phyloP scores from a whole-genome alignment of 2,329 filamentous ascomycete genomes.

The Fusarium camptoceras region DNA sequence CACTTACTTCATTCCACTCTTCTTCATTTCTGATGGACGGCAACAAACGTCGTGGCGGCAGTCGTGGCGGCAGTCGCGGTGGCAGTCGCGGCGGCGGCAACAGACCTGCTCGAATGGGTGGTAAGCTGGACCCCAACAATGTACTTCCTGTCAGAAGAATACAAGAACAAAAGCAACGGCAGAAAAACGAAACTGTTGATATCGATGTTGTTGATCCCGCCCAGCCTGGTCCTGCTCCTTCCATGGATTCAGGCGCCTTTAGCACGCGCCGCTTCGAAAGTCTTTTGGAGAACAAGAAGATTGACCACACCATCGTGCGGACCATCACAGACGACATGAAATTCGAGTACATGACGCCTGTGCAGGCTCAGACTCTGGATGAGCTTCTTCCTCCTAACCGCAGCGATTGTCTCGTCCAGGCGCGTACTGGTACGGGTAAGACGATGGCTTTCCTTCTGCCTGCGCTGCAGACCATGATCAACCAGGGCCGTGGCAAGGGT shows the following conservation, averaged over 20 bases:
- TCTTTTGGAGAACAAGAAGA: slow-evolving; percentile 53
- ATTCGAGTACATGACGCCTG: slow-evolving; percentile 66
- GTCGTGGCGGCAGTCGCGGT: slow-evolving; percentile 23
- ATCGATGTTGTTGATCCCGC: not conserved
- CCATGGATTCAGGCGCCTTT: not conserved
- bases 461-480: slow-evolving; percentile 81
- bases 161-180: not conserved
- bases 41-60: slow-evolving; percentile 15
- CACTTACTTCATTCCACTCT: not conserved
- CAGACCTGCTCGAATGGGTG: not conserved
- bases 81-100: not conserved
- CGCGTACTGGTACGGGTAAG: slow-evolving; percentile 89
- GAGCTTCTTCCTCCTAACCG: slow-evolving; percentile 60
- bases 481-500: slow-evolving; percentile 48
- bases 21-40: slow-evolving; percentile 18
- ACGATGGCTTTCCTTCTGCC: slow-evolving; percentile 86
- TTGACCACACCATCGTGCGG: slow-evolving; percentile 60
- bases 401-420: slow-evolving; percentile 76
- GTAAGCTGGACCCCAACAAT: not conserved
- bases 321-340: slow-evolving; percentile 62
- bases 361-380: slow-evolving; percentile 64
- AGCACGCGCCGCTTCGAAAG: slow-evolving; percentile 58
- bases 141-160: not conserved
- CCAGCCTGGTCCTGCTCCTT: not conserved
- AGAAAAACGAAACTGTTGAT: not conserved